Evolutionary conservation across 2,329 filamentous ascomycete genomes (phyloP).

Genomic region (Verticillium longisporum): DNA sequence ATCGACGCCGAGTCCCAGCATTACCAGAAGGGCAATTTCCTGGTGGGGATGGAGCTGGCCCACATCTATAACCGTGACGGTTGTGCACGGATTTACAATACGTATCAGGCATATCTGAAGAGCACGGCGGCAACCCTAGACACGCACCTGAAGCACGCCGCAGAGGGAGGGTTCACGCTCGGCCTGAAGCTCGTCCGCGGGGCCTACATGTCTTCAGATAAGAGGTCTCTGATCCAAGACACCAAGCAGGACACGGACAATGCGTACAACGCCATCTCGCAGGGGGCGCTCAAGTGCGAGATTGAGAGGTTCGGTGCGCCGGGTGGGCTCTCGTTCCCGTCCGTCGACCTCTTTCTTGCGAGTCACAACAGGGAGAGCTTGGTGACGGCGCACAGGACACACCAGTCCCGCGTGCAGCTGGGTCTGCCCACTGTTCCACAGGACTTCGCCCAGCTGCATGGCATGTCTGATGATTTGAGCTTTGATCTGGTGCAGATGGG

Average conservation of each 20-base stretch:
- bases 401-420: constrained; percentile 30
- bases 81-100: constrained; percentile 33
- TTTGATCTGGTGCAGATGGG: constrained; percentile 34
- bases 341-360: constrained; percentile 41
- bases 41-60: constrained; percentile 25
- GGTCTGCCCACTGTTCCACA: constrained; percentile 26
- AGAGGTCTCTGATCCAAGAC: constrained; percentile 40
- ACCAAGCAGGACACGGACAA: constrained; percentile 45
- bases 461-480: constrained; percentile 51
- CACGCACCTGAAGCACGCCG: constrained; percentile 36
- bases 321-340: constrained; percentile 27
- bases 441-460: constrained; percentile 45
- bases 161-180: constrained; percentile 39
- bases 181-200: constrained; percentile 52
- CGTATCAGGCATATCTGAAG: constrained; percentile 52
- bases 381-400: constrained; percentile 30
- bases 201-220: constrained; percentile 46
- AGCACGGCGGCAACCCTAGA: constrained; percentile 32
- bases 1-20: constrained; percentile 39
- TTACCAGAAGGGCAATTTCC: constrained; percentile 31
- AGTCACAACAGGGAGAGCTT: constrained; percentile 42
- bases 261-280: constrained; percentile 42
- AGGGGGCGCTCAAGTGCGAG: constrained; percentile 34
- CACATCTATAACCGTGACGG: constrained; percentile 30
- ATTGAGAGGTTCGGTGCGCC: constrained; percentile 6